Conservation (phyloP, 306 rosid genomes). For the Ceratonia siliqua region DNA sequence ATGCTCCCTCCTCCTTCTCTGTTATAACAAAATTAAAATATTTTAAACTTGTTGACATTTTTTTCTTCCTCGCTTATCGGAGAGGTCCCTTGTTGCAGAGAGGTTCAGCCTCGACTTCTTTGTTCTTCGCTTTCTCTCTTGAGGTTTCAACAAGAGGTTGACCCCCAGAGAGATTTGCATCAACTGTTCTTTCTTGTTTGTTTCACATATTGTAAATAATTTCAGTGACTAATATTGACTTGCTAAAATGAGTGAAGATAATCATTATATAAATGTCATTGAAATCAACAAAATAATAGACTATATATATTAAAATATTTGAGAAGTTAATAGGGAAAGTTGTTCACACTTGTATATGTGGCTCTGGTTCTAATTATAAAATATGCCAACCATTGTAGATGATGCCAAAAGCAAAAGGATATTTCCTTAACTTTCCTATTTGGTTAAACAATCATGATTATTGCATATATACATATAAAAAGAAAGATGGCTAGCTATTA, state of each 20-base stretch:
- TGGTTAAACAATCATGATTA: slow-evolving; percentile 31
- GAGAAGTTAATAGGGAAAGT: no score
- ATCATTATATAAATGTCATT: background rate
- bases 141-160: no score
- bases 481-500: slow-evolving; percentile 32
- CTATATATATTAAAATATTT: background rate
- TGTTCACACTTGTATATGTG: no score
- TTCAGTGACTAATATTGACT: background rate
- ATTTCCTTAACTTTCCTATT: slow-evolving; percentile 10
- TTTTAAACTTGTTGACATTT: no score
- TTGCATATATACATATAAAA: slow-evolving; percentile 22
- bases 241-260: background rate
- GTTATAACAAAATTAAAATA: no score
- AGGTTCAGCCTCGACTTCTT: no score
- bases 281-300: background rate
- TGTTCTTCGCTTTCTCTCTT: no score
- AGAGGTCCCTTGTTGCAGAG: no score
- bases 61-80: no score
- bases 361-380: background rate
- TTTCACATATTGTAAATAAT: background rate
- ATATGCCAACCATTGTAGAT: background rate
- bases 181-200: background rate
- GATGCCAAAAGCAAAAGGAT: background rate
- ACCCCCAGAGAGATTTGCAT: no score
- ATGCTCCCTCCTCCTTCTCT: no score